Base-by-base conservation (phyloP, 2,329 filamentous ascomycete genomes). In the Alternaria postmessia region DNA sequence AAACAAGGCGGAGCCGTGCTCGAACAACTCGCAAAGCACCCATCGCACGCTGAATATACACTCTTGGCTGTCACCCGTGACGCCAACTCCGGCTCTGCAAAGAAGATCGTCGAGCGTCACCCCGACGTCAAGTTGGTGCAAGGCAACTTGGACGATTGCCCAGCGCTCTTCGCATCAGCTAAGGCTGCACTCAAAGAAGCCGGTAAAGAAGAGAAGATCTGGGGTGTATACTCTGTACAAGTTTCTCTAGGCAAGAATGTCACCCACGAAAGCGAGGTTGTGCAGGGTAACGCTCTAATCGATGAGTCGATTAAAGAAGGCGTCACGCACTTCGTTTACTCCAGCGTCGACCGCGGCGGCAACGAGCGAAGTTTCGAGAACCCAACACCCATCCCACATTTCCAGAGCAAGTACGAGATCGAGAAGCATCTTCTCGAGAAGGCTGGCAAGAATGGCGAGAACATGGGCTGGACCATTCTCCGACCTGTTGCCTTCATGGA, bases 401-500 rank as follows among this genome's bases (percentile, higher is more conserved):
- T 91, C 73, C 81, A 82, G 59, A 81, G 76, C 66, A 91, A 91
- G 72, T 82, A 86, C 66, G 74, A 83, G 11, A 87, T 91, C 67
- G 89, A 91, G 76, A 77, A 84, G 53, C 81, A 91, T 64, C 81
- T 91, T n/a, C 77, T 84, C 30, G 78, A 83, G 26, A 77, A 76
- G 18, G 78, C 78, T 1, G 80, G 78, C 1, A 69, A 79, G 8
- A 75, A 75, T 4, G 77, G 79, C 6, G 78, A 79, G 9, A 74
- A 68, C 0, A 88, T 88, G 86, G 77, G 76, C 7, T 90, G 86
- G 84, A 89, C 86, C 0, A 85, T 90, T 39, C 77, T 90, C 3
- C 83, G 88, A 4, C 88, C 88, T 0, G 84, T 85, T 0, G 86
- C 84, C 2, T 90, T 90, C 76, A 86, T 88, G 80, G 87, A 90